Conservation (phyloP, 495 filamentous ascomycete genomes). For the Neurospora sp. region DNA sequence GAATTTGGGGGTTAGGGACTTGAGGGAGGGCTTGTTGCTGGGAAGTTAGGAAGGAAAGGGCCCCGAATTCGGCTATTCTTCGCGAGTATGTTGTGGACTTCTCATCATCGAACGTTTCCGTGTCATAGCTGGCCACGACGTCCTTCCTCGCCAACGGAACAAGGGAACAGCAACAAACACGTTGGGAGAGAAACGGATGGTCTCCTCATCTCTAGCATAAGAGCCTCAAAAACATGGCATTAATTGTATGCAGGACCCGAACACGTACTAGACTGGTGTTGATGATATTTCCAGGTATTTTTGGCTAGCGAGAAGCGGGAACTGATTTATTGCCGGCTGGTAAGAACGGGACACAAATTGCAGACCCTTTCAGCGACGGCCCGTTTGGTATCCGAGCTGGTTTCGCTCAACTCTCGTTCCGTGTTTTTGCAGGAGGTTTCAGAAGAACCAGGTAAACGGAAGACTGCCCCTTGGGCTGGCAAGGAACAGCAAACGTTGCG, state of each 20-base stretch:
- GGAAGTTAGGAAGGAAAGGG: background rate
- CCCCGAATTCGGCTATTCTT: background rate
- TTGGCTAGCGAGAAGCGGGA: background rate
- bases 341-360: background rate
- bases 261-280: background rate
- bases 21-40: background rate
- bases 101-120: background rate
- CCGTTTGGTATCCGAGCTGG: background rate
- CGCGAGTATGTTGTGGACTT: background rate
- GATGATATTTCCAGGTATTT: background rate
- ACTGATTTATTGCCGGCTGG: background rate
- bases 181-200: background rate
- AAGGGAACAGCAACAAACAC: background rate
- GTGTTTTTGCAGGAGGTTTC: background rate
- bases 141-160: background rate
- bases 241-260: background rate
- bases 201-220: background rate
- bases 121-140: background rate
- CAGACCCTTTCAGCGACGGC: background rate
- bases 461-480: background rate
- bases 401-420: background rate
- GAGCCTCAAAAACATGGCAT: background rate
- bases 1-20: background rate
- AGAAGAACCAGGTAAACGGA: background rate
- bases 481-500: background rate